These are phyloP conservation scores for Hyphochytrium catenoides DNA, from an alignment of 352 stramenopile genomes.

Conservation along the genomic window DNA sequence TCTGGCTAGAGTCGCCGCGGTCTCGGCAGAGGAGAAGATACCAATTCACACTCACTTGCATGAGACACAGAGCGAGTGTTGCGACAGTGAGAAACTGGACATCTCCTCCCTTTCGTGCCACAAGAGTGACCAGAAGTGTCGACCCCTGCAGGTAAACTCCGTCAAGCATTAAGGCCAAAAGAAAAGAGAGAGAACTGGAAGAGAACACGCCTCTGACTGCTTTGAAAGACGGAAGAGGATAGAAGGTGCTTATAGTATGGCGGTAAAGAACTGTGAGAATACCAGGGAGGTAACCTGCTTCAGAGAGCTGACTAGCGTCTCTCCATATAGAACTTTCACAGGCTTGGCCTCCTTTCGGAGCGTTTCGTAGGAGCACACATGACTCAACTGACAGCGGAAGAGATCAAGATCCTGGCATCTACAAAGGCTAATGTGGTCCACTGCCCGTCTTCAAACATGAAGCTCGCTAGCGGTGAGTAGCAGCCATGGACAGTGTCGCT, in stretches of 20 bases:
- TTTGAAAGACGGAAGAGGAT: too few species aligned
- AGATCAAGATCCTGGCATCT: slow-evolving; percentile 34
- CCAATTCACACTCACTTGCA: slow-evolving; percentile 61
- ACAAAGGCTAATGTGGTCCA: slow-evolving; percentile 40
- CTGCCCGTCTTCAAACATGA: slow-evolving; percentile 69
- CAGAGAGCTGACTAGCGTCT: too few species aligned
- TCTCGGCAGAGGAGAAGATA: slow-evolving; percentile 24
- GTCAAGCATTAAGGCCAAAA: background rate
- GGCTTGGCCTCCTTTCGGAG: slow-evolving; percentile 36
- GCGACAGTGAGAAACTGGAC: slow-evolving; percentile 35
- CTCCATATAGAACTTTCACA: slow-evolving; percentile 30
- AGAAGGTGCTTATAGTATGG: too few species aligned
- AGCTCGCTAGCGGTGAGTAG: slow-evolving; percentile 41
- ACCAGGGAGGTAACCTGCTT: too few species aligned
- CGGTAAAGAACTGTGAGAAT: too few species aligned
- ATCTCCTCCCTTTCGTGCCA: slow-evolving; percentile 45
- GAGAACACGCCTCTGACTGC: background rate
- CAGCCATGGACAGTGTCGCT: background rate
- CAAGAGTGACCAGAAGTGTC: slow-evolving; percentile 35
- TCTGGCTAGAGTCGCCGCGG: slow-evolving; percentile 16
- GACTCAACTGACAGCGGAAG: slow-evolving; percentile 48
- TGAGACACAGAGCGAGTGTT: slow-evolving; percentile 47
- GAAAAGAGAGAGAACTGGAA: too few species aligned
- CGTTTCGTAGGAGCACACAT: slow-evolving; percentile 49
- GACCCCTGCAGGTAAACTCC: slow-evolving; percentile 18